Conservation (phyloP, 805 yeast species). For the Candida taoyuanica region DNA sequence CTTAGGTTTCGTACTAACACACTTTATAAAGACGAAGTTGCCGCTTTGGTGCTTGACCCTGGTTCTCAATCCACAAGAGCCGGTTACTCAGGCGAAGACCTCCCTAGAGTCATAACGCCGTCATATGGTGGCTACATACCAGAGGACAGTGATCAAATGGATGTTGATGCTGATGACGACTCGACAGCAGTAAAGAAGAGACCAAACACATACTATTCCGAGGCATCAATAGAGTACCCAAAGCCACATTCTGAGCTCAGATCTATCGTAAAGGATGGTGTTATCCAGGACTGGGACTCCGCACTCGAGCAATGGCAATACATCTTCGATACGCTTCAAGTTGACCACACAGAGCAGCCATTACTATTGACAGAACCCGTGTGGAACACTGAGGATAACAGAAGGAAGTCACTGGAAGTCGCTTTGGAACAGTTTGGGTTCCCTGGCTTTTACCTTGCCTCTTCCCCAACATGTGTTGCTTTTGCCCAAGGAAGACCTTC, state of each 20-base stretch:
- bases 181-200: slow-evolving; percentile 18
- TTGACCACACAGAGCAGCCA: slow-evolving; percentile 65
- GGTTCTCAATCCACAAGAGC: slow-evolving; percentile 80
- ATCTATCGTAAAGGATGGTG: slow-evolving; percentile 55
- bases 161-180: slow-evolving; percentile 22
- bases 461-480: slow-evolving; percentile 82
- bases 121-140: slow-evolving; percentile 50
- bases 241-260: slow-evolving; percentile 47
- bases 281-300: slow-evolving; percentile 81
- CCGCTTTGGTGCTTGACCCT: slow-evolving; percentile 87
- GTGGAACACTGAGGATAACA: slow-evolving; percentile 68
- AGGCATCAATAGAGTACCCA: slow-evolving; percentile 46
- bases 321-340: slow-evolving; percentile 48
- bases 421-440: slow-evolving; percentile 64
- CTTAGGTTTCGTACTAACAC: too few relatives aligned
- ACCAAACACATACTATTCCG: slow-evolving; percentile 31
- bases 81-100: slow-evolving; percentile 92
- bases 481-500: slow-evolving; percentile 87
- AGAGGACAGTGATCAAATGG: slow-evolving; percentile 20
- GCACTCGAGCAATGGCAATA: slow-evolving; percentile 70
- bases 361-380: slow-evolving; percentile 81
- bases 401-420: slow-evolving; percentile 65
- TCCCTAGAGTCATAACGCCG: slow-evolving; percentile 72
- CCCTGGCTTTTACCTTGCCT: slow-evolving; percentile 78
- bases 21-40: slow-evolving; percentile 66